phyloP scores from a whole-genome alignment of 75 land plant genomes.

The Cryptomeria japonica region DNA sequence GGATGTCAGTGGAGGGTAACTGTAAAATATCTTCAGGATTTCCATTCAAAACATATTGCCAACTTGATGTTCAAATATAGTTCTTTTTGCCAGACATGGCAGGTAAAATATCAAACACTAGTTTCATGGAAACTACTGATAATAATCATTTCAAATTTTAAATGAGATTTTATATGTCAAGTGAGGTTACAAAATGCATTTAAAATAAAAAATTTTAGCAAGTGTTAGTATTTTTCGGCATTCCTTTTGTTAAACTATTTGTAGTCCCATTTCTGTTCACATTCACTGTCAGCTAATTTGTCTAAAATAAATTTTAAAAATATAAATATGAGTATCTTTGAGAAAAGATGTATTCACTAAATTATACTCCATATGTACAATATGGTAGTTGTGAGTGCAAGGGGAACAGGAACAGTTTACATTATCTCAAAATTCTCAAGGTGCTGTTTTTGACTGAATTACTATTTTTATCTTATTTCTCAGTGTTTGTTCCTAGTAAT shows the following conservation, averaged over 20 bases:
- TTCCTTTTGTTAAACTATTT: neutral
- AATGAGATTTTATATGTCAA: no score
- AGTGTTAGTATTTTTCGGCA: neutral
- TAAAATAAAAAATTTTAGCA: neutral
- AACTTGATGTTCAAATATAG: no score
- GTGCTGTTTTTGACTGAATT: neutral
- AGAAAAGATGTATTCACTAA: neutral
- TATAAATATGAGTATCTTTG: neutral
- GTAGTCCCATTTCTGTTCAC: neutral
- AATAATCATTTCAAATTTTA: no score
- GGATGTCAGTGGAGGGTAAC: no score
- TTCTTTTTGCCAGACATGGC: no score
- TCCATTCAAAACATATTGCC: no score
- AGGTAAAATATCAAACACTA: no score
- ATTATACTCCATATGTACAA: neutral
- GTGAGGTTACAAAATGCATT: no score
- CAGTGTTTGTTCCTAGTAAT: neutral
- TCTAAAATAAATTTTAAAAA: neutral
- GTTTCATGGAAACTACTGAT: no score
- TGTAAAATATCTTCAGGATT: no score
- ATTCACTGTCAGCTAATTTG: neutral
- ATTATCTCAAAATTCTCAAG: neutral
- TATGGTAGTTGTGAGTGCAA: neutral
- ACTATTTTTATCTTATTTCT: neutral
- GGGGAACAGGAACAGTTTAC: neutral